Evolutionary conservation across 768 basidiomycete species (phyloP), one percentile per base, ranked within the genome.

Genomic region (Suillus discolor): DNA sequence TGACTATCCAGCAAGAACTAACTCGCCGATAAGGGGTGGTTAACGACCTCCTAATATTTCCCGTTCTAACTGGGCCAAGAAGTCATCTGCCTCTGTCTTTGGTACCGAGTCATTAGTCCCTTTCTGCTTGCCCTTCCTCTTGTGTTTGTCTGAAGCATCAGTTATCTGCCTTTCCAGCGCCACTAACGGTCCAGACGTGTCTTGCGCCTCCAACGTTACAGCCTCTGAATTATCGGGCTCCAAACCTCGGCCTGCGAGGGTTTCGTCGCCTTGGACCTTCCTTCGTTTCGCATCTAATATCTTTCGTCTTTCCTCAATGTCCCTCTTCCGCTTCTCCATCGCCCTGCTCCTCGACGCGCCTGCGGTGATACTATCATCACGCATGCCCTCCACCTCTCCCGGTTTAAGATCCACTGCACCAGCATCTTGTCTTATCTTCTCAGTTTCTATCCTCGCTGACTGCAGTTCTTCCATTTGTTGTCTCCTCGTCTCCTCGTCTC

Each of bases 381-480:
- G 82, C 89, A 93, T 90, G 3, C 93, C 93, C 72, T 94, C 93
- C 20, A 89, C 78, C 71, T 91, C 89, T n/a, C 92, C 90, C 6
- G 89, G 87, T 63, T 75, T 79, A 64, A 87, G 72, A 71, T 91
- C 86, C 47, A 83, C 74, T 4, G 89, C 90, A 16, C 87, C 90
- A 20, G 79, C 68, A 62, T 89, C 89, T 68, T 84, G 81, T 69
- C 89, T 80, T 34, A 79, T 81, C 66, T 80, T 79, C 72, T 87
- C 86, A 0, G 96, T 97, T 74, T 96, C 92, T 55, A 85, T 83
- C 51, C 94, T 82, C 3, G 83, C 84, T 5, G 79, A 74, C 65
- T 84, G 86, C 15, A 99, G 79, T 63, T 91, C 92, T 64, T 93
- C 93, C 94, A 96, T 93, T 75, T 98, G 90, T 60, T 81, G 79